Percentiles rank a stretch among this genome's conserved stretches.
Evolutionary conservation across 192 early-diverging fungal species (phyloP).

Genomic region (Geranomyces michiganensis): DNA sequence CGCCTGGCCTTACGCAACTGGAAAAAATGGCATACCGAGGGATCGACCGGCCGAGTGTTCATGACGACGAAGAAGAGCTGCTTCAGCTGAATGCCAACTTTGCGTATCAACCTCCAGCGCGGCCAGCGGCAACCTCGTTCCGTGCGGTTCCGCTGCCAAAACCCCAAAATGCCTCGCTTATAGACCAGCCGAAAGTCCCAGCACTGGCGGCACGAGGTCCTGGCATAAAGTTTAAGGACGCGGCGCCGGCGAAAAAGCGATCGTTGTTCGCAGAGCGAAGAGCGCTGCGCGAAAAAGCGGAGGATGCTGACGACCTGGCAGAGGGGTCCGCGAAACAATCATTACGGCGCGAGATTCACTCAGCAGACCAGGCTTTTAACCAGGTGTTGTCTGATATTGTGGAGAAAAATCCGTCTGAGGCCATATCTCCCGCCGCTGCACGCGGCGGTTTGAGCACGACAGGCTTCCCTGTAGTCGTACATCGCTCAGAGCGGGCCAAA

Average conservation of each 20-base stretch:
- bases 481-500: slow-evolving; percentile 9
- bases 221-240: background rate
- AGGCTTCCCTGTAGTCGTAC: slow-evolving; percentile 35
- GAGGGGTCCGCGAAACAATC: too few relatives aligned
- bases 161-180: background rate
- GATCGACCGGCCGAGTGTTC: background rate
- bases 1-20: too few relatives aligned
- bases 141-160: background rate
- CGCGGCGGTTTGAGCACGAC: background rate
- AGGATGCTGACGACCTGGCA: background rate
- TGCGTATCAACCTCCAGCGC: background rate
- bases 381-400: slow-evolving; percentile 29
- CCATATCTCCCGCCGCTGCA: background rate
- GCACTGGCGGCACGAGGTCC: slow-evolving; percentile 7
- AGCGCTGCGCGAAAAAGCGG: background rate
- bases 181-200: background rate
- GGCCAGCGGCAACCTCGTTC: background rate
- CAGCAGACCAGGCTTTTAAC: slow-evolving; percentile 20
- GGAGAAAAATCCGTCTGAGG: slow-evolving; percentile 15
- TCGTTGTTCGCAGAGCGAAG: slow-evolving; percentile 34
- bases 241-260: slow-evolving; percentile 17
- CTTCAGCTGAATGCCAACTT: background rate
- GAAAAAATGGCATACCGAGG: slow-evolving; percentile 9
- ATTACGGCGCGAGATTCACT: slow-evolving; percentile 20
- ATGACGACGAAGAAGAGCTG: slow-evolving; percentile 13